These are phyloP conservation scores for Septoria linicola DNA, from an alignment of 2,329 filamentous ascomycete genomes.

Conservation along the genomic window DNA sequence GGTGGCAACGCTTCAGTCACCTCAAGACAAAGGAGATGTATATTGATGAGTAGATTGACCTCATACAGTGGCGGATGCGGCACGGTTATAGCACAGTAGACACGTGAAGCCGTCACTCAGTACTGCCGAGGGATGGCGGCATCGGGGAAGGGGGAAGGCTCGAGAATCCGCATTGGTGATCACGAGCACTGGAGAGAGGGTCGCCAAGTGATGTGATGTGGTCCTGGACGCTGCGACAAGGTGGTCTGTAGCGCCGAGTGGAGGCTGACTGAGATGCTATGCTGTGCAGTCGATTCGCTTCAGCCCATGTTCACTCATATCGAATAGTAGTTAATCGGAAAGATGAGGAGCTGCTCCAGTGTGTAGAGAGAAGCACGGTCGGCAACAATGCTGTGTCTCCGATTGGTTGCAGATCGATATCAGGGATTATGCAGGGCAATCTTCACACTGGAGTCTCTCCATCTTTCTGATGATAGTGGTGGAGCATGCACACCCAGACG, in stretches of 20 bases:
- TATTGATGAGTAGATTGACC: not conserved
- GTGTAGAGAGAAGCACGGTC: not conserved
- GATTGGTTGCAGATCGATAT: not conserved
- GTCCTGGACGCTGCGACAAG: not conserved
- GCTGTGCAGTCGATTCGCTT: not conserved
- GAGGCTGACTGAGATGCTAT: not conserved
- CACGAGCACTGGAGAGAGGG: not conserved
- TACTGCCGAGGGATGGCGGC: slow-evolving; percentile 11
- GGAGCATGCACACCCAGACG: not conserved
- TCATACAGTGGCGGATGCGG: slow-evolving; percentile 2
- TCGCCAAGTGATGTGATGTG: not conserved
- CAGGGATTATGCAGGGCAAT: not conserved
- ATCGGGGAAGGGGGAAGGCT: slow-evolving; percentile 17
- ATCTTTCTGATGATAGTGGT: not conserved
- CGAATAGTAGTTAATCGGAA: slow-evolving; percentile 1
- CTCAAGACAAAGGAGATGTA: slow-evolving; percentile 1
- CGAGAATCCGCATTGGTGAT: slow-evolving; percentile 11
- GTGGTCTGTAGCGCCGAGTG: not conserved
- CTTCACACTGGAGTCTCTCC: not conserved
- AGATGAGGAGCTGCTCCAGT: not conserved
- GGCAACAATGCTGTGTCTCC: not conserved
- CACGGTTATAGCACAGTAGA: slow-evolving; percentile 2
- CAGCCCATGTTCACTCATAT: not conserved
- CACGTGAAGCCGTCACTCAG: slow-evolving; percentile 8
- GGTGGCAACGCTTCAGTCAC: not conserved